Conservation (phyloP, 495 filamentous ascomycete genomes). For the Clavariopsis aquatica region DNA sequence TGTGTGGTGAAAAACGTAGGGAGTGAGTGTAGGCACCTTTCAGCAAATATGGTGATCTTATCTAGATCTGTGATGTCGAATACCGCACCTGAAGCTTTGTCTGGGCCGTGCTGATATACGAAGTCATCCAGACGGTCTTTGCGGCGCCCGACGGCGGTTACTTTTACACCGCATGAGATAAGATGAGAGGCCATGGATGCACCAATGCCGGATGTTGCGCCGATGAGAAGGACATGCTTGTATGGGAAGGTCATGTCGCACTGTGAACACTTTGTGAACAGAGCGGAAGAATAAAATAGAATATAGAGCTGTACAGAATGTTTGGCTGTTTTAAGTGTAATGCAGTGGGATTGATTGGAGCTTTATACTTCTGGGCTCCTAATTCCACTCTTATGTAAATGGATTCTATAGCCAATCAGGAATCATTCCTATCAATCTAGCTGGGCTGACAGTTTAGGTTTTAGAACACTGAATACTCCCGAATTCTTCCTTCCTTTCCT, state of each 20-base stretch:
- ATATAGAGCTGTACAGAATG: neutral
- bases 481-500: too few relatives aligned
- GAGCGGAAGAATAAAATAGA: too few relatives aligned
- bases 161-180: constrained; percentile 22
- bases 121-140: constrained; percentile 34
- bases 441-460: too few relatives aligned
- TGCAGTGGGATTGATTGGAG: too few relatives aligned
- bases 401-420: too few relatives aligned
- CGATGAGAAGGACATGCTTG: constrained; percentile 36
- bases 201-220: constrained; percentile 38
- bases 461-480: too few relatives aligned
- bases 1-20: neutral
- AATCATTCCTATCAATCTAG: too few relatives aligned
- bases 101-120: constrained; percentile 10
- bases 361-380: too few relatives aligned
- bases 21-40: neutral
- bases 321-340: neutral
- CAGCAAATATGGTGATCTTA: constrained; percentile 18
- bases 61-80: constrained; percentile 23
- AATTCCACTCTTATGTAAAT: too few relatives aligned
- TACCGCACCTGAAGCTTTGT: constrained; percentile 8
- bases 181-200: constrained; percentile 25
- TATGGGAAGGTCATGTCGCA: constrained; percentile 36
- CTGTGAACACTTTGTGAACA: too few relatives aligned
- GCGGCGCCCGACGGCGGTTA: constrained; percentile 32